Evolutionary conservation across 1,284 basidiomycete genomes (phyloP).

Genomic region (Phellinidium pouzarii): DNA sequence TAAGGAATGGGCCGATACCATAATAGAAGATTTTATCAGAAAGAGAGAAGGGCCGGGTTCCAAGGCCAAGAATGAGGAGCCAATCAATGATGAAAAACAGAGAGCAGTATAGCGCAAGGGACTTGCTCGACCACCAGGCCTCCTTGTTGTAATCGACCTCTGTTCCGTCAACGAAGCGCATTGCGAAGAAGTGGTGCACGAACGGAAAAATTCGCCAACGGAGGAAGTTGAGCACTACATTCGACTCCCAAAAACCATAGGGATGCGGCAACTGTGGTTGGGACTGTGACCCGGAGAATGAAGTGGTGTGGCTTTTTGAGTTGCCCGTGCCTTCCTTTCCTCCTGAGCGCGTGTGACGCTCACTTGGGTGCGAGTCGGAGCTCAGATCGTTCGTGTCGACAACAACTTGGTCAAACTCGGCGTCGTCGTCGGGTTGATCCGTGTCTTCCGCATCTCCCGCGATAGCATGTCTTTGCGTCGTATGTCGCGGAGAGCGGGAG

Average conservation of each 20-base stretch:
- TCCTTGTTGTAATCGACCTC: slow-evolving; percentile 51
- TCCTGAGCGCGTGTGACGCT: slow-evolving; percentile 46
- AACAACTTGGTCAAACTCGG: slow-evolving; percentile 57
- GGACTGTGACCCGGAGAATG: slow-evolving; percentile 22
- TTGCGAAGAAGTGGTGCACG: slow-evolving; percentile 44
- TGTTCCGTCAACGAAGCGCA: slow-evolving; percentile 47
- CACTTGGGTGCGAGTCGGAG: slow-evolving; percentile 25
- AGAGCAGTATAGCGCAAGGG: slow-evolving; percentile 56
- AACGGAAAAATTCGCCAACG: slow-evolving; percentile 38
- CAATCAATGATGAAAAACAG: slow-evolving; percentile 66
- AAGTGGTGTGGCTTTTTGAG: slow-evolving; percentile 28
- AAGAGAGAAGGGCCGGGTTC: slow-evolving; percentile 37
- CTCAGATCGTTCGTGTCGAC: slow-evolving; percentile 40
- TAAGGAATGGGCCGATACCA: slow-evolving; percentile 29
- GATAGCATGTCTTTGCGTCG: not conserved
- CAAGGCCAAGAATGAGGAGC: slow-evolving; percentile 51
- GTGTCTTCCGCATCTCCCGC: slow-evolving; percentile 18
- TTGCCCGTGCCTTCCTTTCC: slow-evolving; percentile 37
- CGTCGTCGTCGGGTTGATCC: slow-evolving; percentile 29
- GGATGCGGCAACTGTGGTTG: slow-evolving; percentile 10
- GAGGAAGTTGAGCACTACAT: slow-evolving; percentile 27
- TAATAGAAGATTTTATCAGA: slow-evolving; percentile 61
- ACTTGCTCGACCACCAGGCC: slow-evolving; percentile 25
- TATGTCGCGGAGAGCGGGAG: slow-evolving; percentile 21
- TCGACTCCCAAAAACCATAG: slow-evolving; percentile 28